Base-by-base conservation (phyloP, 768 basidiomycete genomes). In the Boletus bicolor region DNA sequence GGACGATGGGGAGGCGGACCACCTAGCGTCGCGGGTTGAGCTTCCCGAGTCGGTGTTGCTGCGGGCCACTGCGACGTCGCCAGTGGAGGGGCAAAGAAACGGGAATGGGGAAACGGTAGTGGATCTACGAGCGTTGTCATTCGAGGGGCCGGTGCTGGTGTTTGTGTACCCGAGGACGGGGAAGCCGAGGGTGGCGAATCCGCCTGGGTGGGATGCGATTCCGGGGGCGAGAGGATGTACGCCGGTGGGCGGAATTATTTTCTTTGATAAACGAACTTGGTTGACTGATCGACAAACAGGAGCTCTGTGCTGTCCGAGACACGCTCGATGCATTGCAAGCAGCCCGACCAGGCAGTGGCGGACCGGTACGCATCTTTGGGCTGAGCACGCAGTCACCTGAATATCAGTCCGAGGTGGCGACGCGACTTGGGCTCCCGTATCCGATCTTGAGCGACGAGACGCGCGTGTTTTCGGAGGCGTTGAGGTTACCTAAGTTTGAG, bases 131-230 rank as follows among this genome's bases (percentile, higher is more conserved):
- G 44, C 35, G 14, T 17, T 60, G 7, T 66, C 64, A 39, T 59
- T 67, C 42, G 43, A 59, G 8, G 30, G 26, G 7, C 66, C 59
- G 0, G 59, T 68, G 14, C n/a, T 67, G n/a, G 56, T 63, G 44
- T 68, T 68, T 21, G 56, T 57, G 12, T 67, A 64, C 42, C 67
- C 67, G 5, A 50, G 58, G 36, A 60, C 60, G n/a, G 65, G 66
- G 8, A 38, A 19, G 26, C 63, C 61, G 2, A 53, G 63, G 2
- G 42, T 61, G 3, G 36, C 53, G 2, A 66, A 55, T 54, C 43
- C 51, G 10, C 39, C 47, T 0, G 61, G 57, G 5, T 68, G 67
- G 58, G 67, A 64, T 46, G 64, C 54, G 28, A 68, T 68, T 19
- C 67, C 55, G 2, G 59, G 57, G 5, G 67, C 61, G 49, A 60